Evolutionary conservation across 2,329 filamentous ascomycete species (phyloP).

Genomic region (Trichoderma atrobrunneum): DNA sequence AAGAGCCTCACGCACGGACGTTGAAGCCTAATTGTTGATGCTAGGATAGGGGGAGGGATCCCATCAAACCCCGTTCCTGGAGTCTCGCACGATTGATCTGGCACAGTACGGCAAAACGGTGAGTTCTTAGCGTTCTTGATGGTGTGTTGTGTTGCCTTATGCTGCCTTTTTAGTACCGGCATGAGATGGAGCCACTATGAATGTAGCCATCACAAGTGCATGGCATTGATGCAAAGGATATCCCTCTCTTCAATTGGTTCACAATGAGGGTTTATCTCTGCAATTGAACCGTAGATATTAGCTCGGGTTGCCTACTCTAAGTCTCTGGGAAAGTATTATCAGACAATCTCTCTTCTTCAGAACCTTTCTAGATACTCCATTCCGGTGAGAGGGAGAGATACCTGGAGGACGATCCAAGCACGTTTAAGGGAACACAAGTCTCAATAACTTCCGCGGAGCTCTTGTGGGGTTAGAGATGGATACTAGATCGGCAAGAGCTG

Average conservation of each 20-base stretch:
- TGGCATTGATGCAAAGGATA: background rate
- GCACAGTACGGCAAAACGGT: too few relatives aligned
- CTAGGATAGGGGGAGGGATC: background rate
- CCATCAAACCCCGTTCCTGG: background rate
- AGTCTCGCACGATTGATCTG: background rate
- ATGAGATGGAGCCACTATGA: background rate
- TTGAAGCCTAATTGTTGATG: background rate
- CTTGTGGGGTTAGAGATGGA: background rate
- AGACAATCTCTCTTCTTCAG: background rate
- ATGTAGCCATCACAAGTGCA: background rate
- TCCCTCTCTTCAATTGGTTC: background rate
- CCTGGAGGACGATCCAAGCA: background rate
- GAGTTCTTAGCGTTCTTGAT: background rate
- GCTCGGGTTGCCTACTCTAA: background rate
- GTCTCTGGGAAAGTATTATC: background rate
- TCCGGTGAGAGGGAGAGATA: background rate
- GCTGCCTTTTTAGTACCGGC: background rate
- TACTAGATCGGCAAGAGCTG: background rate
- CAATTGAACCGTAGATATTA: background rate
- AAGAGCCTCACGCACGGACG: conserved; percentile 10
- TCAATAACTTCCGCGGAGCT: background rate
- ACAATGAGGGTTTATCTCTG: background rate
- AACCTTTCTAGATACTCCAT: background rate
- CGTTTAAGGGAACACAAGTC: background rate
- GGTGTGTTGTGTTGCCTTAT: background rate